Base-by-base conservation (phyloP, 768 basidiomycete genomes). In the Russula brevipes region DNA sequence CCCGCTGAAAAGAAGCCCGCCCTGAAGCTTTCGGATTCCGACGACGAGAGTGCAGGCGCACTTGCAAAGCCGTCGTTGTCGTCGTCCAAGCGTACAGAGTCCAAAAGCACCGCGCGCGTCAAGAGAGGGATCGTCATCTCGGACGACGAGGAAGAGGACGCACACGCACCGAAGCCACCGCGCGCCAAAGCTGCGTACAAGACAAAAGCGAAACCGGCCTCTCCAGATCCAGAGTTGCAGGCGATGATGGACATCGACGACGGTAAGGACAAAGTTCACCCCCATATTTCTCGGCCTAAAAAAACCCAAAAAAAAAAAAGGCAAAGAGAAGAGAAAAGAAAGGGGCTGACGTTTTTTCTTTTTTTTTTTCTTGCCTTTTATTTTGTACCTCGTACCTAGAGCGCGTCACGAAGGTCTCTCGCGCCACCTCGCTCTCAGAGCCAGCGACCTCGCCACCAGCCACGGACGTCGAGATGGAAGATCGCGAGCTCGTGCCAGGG, bases 221-320 rank as follows among this genome's bases (percentile, higher is more conserved):
- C 76, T 9, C 46, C 65, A 9, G 81, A 84, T 61, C 75, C 78
- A 65, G 81, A 80, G 49, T 54, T 81, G 53, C 72, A 72, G n/a
- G 86, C 82, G 10, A 80, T 89, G 77, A 89, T 89, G 88, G 88
- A 91, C 55, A 80, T 89, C 58, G 88, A 89, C 60, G 89, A 90
- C 68, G 83, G 89, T 87, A 52, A 24, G 45, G 11, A 71, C 61
- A 30, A 36, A 19, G 3, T 51, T 35, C 16, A 35, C 33, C 33
- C 2, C 10, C 31, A 0, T 12, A 10, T 35, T 35, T 35, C 17
- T 33, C 17, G 35, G 50, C 16, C 12, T 17, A 12, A 51, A 4
- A 24, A 24, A 1, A 24, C 24, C 24, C 24, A 24, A 24, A 24
- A 24, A n/a, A n/a, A n/a, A n/a, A 24, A 1, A 24, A 24, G 24